phyloP scores from a whole-genome alignment of 805 yeast genomes.

The Starmerella vaccinii region DNA sequence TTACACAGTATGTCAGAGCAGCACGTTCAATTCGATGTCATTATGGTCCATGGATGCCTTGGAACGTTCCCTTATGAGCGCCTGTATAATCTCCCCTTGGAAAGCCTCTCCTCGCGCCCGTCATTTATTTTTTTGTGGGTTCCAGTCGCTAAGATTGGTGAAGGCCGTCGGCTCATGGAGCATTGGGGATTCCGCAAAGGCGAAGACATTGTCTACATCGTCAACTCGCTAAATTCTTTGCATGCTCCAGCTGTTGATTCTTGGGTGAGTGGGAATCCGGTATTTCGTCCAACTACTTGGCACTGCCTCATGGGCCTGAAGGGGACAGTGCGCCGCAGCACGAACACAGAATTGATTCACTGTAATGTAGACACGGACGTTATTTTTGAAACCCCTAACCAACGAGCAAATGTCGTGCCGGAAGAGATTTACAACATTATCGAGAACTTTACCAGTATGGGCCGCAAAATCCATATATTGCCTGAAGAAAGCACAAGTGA shows the following conservation, averaged over 20 bases:
- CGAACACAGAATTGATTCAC: constrained; percentile 74
- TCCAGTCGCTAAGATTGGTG: constrained; percentile 56
- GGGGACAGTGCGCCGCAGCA: constrained; percentile 80
- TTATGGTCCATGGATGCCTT: constrained; percentile 81
- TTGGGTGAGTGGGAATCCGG: constrained; percentile 33
- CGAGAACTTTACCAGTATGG: constrained; percentile 79
- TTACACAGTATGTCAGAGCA: constrained; percentile 52
- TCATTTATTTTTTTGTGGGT: constrained; percentile 86
- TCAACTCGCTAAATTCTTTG: constrained; percentile 53
- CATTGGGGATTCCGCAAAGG: constrained; percentile 68
- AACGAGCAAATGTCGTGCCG: constrained; percentile 44
- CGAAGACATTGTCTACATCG: constrained; percentile 78
- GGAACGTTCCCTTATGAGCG: constrained; percentile 42
- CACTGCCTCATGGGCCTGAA: constrained; percentile 98
- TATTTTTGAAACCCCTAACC: constrained; percentile 45
- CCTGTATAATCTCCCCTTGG: constrained; percentile 57
- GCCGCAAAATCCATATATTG: constrained; percentile 71
- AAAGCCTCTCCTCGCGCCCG: constrained; percentile 67
- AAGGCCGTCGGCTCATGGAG: constrained; percentile 41
- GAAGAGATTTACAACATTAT: constrained; percentile 67
- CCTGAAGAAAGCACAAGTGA: constrained; percentile 57
- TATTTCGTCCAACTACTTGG: constrained; percentile 64
- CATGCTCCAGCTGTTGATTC: constrained; percentile 43
- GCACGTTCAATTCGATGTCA: constrained; percentile 67
- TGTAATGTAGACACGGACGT: constrained; percentile 89